Evolutionary conservation across 2,329 filamentous ascomycete genomes (phyloP).

Genomic region (Plenodomus tracheiphilus): DNA sequence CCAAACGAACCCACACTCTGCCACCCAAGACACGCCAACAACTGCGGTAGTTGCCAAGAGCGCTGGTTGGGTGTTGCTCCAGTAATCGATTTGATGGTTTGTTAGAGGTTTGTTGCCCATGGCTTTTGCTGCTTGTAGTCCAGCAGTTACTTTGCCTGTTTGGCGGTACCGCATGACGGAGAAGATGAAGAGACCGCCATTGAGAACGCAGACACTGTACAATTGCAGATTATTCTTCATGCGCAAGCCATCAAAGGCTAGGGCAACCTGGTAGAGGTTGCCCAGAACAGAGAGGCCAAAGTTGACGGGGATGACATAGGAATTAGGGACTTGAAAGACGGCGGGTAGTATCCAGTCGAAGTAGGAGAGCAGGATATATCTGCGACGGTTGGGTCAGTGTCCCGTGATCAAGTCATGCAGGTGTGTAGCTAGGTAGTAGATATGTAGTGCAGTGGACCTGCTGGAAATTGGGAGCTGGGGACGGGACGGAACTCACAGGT

Average conservation of each 20-base stretch:
- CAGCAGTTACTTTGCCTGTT: background rate
- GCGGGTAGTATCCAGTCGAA: slow-evolving; percentile 19
- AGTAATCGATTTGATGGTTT: slow-evolving; percentile 13
- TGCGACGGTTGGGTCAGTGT: background rate
- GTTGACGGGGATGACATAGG: slow-evolving; percentile 20
- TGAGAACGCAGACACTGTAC: slow-evolving; percentile 21
- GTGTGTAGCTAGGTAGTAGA: too few species aligned
- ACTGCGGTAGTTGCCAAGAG: slow-evolving; percentile 4
- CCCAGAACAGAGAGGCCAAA: slow-evolving; percentile 20
- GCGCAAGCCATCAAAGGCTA: slow-evolving; percentile 28
- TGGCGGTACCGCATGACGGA: slow-evolving; percentile 26
- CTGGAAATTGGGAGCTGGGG: too few species aligned
- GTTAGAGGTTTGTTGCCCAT: slow-evolving; percentile 12
- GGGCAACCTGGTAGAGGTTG: slow-evolving; percentile 19
- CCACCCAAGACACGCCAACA: slow-evolving; percentile 5
- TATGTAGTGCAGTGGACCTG: too few species aligned
- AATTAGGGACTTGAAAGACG: slow-evolving; percentile 20
- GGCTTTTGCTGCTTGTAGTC: background rate
- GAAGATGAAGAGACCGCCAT: slow-evolving; percentile 19
- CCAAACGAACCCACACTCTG: slow-evolving; percentile 5
- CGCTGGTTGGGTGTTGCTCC: slow-evolving; percentile 5
- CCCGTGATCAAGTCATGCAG: too few species aligned
- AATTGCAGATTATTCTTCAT: slow-evolving; percentile 31
- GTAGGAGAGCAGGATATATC: slow-evolving; percentile 18
- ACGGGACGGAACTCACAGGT: slow-evolving; percentile 14